Evolutionary conservation across 2,329 filamentous ascomycete species (phyloP).

Genomic region (Cercospora zeina): DNA sequence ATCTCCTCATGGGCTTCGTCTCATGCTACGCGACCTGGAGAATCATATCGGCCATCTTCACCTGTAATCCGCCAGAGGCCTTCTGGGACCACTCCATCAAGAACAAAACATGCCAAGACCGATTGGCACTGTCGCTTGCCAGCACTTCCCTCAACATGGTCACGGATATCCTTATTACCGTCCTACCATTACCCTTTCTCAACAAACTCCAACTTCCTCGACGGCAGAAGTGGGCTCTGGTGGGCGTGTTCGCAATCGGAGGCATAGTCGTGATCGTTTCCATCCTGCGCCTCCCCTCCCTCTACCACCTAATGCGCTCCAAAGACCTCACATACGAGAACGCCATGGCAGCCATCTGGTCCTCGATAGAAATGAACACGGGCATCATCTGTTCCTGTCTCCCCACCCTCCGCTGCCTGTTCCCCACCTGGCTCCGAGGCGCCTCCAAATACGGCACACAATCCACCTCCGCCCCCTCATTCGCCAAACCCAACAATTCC

Average conservation of each 20-base stretch:
- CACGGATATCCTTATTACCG: slow-evolving; percentile 41
- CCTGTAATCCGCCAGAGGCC: slow-evolving; percentile 41
- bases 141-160: slow-evolving; percentile 41
- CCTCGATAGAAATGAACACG: slow-evolving; percentile 40
- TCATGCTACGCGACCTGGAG: slow-evolving; percentile 37
- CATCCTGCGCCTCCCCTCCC: slow-evolving; percentile 35
- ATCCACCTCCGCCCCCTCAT: background rate
- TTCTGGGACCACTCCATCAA: slow-evolving; percentile 44
- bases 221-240: slow-evolving; percentile 38
- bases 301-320: slow-evolving; percentile 32
- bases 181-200: slow-evolving; percentile 41
- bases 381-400: slow-evolving; percentile 42
- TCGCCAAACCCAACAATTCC: slow-evolving; percentile 7
- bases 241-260: slow-evolving; percentile 41
- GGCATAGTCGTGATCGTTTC: slow-evolving; percentile 38
- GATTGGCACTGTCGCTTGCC: slow-evolving; percentile 33
- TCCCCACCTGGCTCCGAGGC: slow-evolving; percentile 38
- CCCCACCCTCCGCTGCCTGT: slow-evolving; percentile 41
- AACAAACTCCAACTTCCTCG: slow-evolving; percentile 38
- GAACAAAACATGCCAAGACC: slow-evolving; percentile 16
- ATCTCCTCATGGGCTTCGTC: slow-evolving; percentile 37
- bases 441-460: background rate
- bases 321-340: slow-evolving; percentile 37
- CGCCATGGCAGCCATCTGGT: slow-evolving; percentile 38
- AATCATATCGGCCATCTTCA: slow-evolving; percentile 44